Conservation (phyloP, 78 protist species). For the Chrysochromulina parva region DNA sequence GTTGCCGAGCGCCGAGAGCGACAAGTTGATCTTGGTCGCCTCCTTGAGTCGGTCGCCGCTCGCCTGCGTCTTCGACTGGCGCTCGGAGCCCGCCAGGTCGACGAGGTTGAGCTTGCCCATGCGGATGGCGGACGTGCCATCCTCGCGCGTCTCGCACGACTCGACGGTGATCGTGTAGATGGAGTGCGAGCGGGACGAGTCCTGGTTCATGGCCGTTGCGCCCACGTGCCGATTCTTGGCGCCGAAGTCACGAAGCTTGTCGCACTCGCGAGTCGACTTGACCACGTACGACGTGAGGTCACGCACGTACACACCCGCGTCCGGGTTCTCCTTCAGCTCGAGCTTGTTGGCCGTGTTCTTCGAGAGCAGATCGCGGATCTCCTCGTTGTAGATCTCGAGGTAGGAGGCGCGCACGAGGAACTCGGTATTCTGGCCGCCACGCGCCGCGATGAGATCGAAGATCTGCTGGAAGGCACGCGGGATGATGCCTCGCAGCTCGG, state of each 20-base stretch:
- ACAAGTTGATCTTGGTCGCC: conserved; percentile 81
- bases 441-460: conserved; percentile 6
- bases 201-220: conserved; percentile 76
- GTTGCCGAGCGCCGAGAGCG: conserved; percentile 81
- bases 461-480: conserved; percentile 36
- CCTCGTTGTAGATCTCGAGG: conserved; percentile 78
- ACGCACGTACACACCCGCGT: conserved; percentile 54
- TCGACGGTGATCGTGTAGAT: conserved; percentile 64
- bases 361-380: conserved; percentile 73
- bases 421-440: conserved; percentile 14
- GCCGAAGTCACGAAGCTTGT: conserved; percentile 60
- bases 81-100: conserved; percentile 91
- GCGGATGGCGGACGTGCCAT: conserved; percentile 1
- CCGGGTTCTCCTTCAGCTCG: conserved; percentile 65
- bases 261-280: conserved; percentile 39
- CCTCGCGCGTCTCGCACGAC: background rate
- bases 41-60: conserved; percentile 40
- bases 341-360: conserved; percentile 42
- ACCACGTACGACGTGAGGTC: conserved; percentile 64
- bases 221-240: conserved; percentile 67
- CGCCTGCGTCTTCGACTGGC: conserved; percentile 77
- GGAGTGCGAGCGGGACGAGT: conserved; percentile 67
- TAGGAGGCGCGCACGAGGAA: conserved; percentile 64
- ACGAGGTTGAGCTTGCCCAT: conserved; percentile 80
- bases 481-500: conserved; percentile 47